Evolutionary conservation across 2,329 filamentous ascomycete species (phyloP), one percentile per base, ranked within the genome.

Genomic region (Xylariaceae sp.): DNA sequence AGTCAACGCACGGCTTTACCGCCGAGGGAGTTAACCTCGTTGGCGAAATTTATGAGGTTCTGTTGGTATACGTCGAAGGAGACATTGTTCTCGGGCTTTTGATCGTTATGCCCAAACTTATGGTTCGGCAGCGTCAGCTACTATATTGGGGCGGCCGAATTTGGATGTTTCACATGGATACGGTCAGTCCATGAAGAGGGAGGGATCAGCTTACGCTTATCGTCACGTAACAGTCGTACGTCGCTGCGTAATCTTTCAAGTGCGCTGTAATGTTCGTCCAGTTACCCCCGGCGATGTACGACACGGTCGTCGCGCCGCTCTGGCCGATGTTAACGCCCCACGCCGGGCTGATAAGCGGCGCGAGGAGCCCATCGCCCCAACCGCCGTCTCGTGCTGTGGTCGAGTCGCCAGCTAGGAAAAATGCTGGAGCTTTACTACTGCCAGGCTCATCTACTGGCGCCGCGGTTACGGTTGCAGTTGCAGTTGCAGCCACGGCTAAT

Each of bases 31-130:
- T 68, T 66, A 9, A 79, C 73, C 27, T 81, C 76, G 2, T 66
- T 58, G 6, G 73, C 77, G 43, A 81, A 79, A 2, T 59, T 67
- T 30, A 75, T 73, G 8, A 56, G 7, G 23, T 56, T 56, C n/a
- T 56, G 53, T 15, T 56, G 53, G 39, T 56, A 56, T 32, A 41
- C 23, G 6, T 77, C 62, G 0, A 82, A 64, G 0, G 72, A 70
- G 41, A 86, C 72, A 40, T 74, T 74, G 1, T 72, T 74, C 0
- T 68, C 71, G 1, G 72, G 52, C 59, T 84, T 85, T 61, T 80
- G 83, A 64, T 86, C 83, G 54, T 86, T 86, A 65, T 86, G 82
- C 4, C 83, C 83, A 54, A 85, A 86, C 74, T 85, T 60, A 16
- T 15, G 33, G 7, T 18, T 24, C 35, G 23, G 16, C 13, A 29